Percentiles rank a stretch among this genome's conserved stretches.
Conservation (phyloP, 2,329 filamentous ascomycete genomes). For the Colletotrichum endophyticum region DNA sequence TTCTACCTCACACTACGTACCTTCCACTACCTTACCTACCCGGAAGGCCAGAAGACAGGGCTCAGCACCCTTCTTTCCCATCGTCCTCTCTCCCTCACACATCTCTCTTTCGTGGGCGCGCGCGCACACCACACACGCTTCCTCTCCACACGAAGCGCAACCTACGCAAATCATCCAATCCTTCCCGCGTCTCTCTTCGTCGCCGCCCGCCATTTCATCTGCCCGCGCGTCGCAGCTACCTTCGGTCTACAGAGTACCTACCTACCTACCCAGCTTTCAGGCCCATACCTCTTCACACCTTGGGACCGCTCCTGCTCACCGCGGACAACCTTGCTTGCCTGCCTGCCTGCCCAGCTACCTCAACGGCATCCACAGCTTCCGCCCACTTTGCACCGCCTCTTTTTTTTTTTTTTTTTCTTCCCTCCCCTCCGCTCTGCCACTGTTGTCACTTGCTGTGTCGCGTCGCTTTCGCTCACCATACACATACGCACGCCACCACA, state of each 20-base stretch:
- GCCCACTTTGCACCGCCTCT: neutral
- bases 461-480: conserved; percentile 5
- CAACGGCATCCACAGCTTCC: neutral
- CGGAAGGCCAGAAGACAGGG: neutral
- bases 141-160: neutral
- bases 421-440: neutral
- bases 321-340: neutral
- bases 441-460: neutral
- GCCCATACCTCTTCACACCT: neutral
- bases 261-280: neutral
- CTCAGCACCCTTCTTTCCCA: neutral
- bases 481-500: neutral
- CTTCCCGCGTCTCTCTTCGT: neutral
- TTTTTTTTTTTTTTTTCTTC: neutral
- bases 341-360: neutral
- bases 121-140: neutral
- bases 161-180: neutral
- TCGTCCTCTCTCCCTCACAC: neutral
- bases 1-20: neutral
- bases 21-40: neutral
- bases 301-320: neutral
- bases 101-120: neutral
- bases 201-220: neutral
- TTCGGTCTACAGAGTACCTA: neutral
- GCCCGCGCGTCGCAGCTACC: neutral